Percentiles rank a stretch among this genome's conserved stretches.
Evolutionary conservation across 2,329 filamentous ascomycete species (phyloP).

Genomic region (Colletotrichum acutatum): DNA sequence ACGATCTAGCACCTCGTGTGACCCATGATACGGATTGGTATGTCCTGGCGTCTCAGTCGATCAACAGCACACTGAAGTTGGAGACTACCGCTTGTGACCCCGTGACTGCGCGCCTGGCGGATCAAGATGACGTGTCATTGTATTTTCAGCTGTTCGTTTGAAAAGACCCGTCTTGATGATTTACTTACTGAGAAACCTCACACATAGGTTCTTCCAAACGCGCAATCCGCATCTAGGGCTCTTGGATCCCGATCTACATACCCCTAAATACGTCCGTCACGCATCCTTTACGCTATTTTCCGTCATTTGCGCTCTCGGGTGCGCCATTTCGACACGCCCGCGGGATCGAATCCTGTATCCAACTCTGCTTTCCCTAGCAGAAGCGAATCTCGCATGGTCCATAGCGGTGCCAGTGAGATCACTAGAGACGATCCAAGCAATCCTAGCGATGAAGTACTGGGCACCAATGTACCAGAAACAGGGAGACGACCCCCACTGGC

Average conservation of each 20-base stretch:
- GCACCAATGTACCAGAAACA: conserved; percentile 37
- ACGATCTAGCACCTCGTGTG: not conserved
- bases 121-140: conserved; percentile 36
- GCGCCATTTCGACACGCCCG: conserved; percentile 39
- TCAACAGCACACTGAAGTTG: conserved; percentile 38
- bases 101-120: conserved; percentile 37
- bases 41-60: conserved; percentile 37
- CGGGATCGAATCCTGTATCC: conserved; percentile 40
- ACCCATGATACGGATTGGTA: conserved; percentile 38
- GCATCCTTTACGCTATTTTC: conserved; percentile 42
- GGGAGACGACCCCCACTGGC: conserved; percentile 40
- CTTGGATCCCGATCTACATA: conserved; percentile 40
- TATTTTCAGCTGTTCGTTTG: not conserved
- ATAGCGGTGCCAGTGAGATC: conserved; percentile 41
- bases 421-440: conserved; percentile 40
- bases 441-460: conserved; percentile 41
- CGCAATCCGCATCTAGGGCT: conserved; percentile 40
- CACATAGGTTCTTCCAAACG: conserved; percentile 38
- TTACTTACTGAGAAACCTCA: not conserved
- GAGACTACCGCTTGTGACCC: conserved; percentile 39
- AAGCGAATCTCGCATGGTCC: conserved; percentile 41
- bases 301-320: conserved; percentile 40
- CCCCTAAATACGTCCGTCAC: conserved; percentile 38
- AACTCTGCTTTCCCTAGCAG: conserved; percentile 38
- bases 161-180: not conserved